Evolutionary conservation across 1,139 yeast species (phyloP), one percentile per base, ranked within the genome.

Genomic region (Protomyces pachydermus): DNA sequence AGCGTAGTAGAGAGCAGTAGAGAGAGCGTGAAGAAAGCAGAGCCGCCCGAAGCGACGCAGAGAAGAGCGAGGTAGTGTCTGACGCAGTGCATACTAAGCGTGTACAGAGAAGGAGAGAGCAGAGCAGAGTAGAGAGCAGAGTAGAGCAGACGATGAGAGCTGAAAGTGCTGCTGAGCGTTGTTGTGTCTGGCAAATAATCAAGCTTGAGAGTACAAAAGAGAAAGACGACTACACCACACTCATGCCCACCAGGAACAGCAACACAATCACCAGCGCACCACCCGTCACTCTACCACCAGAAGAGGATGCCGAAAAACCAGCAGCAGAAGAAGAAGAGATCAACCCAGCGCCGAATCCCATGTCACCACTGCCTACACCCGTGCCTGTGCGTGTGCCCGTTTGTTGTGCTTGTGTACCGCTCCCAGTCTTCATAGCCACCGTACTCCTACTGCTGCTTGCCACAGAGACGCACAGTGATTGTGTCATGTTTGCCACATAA

Each of bases 1-100:
- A 58, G 52, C 6, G 46, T 48, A 42, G 51, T 51, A 20, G 52
- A 39, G 45, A 58, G 20, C 25, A 58, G 56, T 3, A 58, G 32
- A n/a, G 62, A 58, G 32, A 58, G 56, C n/a, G 62, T 52, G 23
- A 58, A 55, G 32, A 58, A 58, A 9, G 62, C 51, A 28, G 56
- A 51, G 16, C 62, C 62, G 23, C 37, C 25, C 16, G 62, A 39
- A 5, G 62, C 56, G 25, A 42, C 12, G n/a, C 48, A 42, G 48
- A 42, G 48, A 2, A 42, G 48, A 16, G 25, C 23, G 23, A 42
- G 20, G 48, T 16, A 42, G 25, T 42, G 48, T 42, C 48, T n/a
- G 23, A n/a, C 20, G 25, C 48, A 42, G 48, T 42, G 48, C 48
- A 42, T 42, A 2, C 2, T 38, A 38, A 16, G 16, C n/a, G 42